Conservation (phyloP, 2,329 filamentous ascomycete species). For the Botrytis deweyae region DNA sequence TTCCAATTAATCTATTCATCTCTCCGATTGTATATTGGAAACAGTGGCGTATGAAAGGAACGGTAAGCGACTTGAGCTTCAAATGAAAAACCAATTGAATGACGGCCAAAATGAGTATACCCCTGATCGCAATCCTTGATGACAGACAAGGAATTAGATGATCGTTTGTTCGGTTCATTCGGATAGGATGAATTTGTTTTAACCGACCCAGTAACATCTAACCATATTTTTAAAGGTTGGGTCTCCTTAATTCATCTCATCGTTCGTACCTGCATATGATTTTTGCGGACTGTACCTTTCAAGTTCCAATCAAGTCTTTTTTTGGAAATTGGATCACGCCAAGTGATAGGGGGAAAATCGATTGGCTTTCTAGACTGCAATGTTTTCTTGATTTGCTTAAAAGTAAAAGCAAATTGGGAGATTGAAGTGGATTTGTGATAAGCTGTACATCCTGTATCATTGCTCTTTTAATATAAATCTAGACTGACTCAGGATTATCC, state of each 20-base stretch:
- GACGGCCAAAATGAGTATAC: background rate
- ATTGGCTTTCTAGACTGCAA: conserved; percentile 1
- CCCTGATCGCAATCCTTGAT: conserved; percentile 13
- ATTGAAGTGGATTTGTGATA: background rate
- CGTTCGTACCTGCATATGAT: background rate
- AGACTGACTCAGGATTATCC: background rate
- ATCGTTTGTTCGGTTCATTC: conserved; percentile 8
- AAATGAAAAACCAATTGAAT: background rate
- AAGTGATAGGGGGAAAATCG: background rate
- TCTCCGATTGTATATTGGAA: conserved; percentile 15
- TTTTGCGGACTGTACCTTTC: background rate
- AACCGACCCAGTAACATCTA: background rate
- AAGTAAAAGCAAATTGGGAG: background rate
- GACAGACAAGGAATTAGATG: background rate
- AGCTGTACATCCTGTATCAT: background rate
- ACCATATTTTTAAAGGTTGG: background rate
- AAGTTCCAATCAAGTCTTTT: no score
- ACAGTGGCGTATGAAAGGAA: conserved; percentile 15
- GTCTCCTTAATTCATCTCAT: conserved; percentile 5
- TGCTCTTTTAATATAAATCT: background rate
- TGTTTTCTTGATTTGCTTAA: background rate
- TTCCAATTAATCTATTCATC: conserved; percentile 14
- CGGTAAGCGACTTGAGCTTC: conserved; percentile 3
- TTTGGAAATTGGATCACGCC: conserved; percentile 14
- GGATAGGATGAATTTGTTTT: conserved; percentile 1